These are phyloP conservation scores for Malus hybrid DNA, from an alignment of 331 rosid genomes.

Conservation along the genomic window DNA sequence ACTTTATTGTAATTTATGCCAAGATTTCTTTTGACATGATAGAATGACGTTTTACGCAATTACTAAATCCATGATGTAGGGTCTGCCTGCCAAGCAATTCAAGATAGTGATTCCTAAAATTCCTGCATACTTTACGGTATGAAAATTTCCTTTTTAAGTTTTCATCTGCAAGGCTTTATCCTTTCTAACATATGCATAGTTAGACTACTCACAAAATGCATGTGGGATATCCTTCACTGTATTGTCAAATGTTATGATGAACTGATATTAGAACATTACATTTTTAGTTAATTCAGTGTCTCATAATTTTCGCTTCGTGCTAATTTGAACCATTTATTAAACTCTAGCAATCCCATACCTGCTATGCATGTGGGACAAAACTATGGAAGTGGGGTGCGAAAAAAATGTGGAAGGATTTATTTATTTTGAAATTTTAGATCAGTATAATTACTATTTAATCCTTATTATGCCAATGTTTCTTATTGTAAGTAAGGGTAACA, in stretches of 20 bases:
- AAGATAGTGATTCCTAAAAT: slow-evolving; percentile 75
- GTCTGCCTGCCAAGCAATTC: slow-evolving; percentile 65
- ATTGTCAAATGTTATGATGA: neutral
- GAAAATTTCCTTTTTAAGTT: slow-evolving; percentile 10
- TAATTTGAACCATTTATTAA: too few species aligned
- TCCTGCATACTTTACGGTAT: slow-evolving; percentile 91
- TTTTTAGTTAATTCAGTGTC: too few species aligned
- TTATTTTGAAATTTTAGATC: too few species aligned
- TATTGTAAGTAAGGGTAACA: neutral
- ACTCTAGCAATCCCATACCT: too few species aligned
- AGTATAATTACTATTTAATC: too few species aligned
- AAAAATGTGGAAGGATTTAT: too few species aligned
- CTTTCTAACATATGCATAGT: neutral
- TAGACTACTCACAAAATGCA: neutral
- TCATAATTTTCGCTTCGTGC: too few species aligned
- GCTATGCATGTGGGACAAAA: too few species aligned
- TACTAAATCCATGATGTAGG: slow-evolving; percentile 42
- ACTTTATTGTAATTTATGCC: neutral
- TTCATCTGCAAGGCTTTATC: slow-evolving; percentile 1
- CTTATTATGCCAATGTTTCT: neutral
- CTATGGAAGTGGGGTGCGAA: too few species aligned
- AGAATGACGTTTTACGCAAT: neutral
- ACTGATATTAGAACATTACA: too few species aligned
- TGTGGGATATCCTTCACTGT: neutral
- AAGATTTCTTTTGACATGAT: neutral